These are phyloP conservation scores for Heritiera littoralis DNA, from an alignment of 345 rosid genomes.

Conservation along the genomic window DNA sequence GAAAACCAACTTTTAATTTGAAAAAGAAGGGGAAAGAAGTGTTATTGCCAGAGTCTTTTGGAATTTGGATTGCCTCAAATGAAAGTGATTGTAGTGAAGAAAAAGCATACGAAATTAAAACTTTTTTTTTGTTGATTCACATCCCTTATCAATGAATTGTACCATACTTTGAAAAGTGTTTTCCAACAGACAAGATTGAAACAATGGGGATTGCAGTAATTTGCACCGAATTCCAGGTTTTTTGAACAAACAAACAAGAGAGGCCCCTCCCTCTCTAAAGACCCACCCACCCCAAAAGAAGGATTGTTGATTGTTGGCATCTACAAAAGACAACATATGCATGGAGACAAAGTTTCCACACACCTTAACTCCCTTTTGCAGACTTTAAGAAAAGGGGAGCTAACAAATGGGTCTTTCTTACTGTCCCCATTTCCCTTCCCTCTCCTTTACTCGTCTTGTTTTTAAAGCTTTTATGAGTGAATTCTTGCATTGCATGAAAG, in stretches of 20 bases:
- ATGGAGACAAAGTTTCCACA: constrained; percentile 29
- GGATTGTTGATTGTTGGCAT: constrained; percentile 5
- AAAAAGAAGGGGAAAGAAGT: neutral
- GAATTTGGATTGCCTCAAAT: neutral
- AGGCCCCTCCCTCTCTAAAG: neutral
- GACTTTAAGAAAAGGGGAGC: constrained; percentile 39
- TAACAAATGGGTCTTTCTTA: constrained; percentile 41
- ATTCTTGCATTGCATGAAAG: constrained; percentile 45
- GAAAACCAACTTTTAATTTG: neutral
- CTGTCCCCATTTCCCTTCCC: constrained; percentile 21
- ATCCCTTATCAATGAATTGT: neutral
- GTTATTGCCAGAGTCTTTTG: neutral
- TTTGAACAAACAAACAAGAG: neutral
- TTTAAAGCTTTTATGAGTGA: neutral
- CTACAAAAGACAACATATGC: constrained; percentile 23
- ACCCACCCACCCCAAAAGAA: neutral
- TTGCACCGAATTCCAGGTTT: constrained; percentile 7
- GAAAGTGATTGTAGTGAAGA: neutral
- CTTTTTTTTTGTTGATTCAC: neutral
- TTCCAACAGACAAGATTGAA: constrained; percentile 7
- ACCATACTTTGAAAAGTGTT: neutral
- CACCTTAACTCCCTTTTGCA: constrained; percentile 28
- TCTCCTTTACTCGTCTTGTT: neutral
- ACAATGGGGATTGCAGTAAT: constrained; percentile 14
- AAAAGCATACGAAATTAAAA: neutral